Percentiles rank a stretch among this genome's conserved stretches.
phyloP scores from a whole-genome alignment of 371 early-diverging fungal genomes.

The Funneliformis caledonium region DNA sequence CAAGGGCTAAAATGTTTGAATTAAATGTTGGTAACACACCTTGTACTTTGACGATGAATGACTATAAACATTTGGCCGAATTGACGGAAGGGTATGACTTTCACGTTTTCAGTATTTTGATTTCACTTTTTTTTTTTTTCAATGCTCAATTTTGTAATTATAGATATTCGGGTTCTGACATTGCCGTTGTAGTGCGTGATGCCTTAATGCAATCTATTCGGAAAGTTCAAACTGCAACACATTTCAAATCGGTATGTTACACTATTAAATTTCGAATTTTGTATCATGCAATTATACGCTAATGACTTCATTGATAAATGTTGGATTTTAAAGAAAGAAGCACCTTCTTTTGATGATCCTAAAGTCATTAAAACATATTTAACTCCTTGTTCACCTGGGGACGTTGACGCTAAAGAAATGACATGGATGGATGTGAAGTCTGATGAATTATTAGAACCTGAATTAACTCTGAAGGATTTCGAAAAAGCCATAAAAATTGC shows the following conservation, averaged over 20 bases:
- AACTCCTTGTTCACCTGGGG: slow-evolving; percentile 97
- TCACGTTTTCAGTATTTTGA: neutral
- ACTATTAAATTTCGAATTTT: too few species aligned
- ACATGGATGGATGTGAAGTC: slow-evolving; percentile 86
- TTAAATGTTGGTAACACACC: slow-evolving; percentile 91
- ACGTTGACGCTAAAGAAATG: slow-evolving; percentile 85
- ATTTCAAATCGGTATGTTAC: slow-evolving; percentile 80
- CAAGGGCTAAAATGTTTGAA: slow-evolving; percentile 90
- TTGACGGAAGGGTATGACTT: slow-evolving; percentile 78
- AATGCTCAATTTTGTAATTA: neutral
- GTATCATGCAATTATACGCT: neutral
- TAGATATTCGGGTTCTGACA: slow-evolving; percentile 93
- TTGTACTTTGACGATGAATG: slow-evolving; percentile 69
- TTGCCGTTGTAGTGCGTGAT: slow-evolving; percentile 91
- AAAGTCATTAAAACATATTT: slow-evolving; percentile 58
- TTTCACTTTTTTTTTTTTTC: neutral
- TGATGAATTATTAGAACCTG: slow-evolving; percentile 92
- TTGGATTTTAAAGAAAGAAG: slow-evolving; percentile 51
- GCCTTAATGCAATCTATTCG: slow-evolving; percentile 97
- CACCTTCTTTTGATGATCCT: slow-evolving; percentile 69
- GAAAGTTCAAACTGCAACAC: slow-evolving; percentile 95
- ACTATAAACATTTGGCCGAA: slow-evolving; percentile 78
- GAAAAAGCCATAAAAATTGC: slow-evolving; percentile 77
- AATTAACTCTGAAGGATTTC: slow-evolving; percentile 85
- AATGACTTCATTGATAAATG: neutral